phyloP scores from a whole-genome alignment of 352 stramenopile genomes.

The Achlya hypogyna region DNA sequence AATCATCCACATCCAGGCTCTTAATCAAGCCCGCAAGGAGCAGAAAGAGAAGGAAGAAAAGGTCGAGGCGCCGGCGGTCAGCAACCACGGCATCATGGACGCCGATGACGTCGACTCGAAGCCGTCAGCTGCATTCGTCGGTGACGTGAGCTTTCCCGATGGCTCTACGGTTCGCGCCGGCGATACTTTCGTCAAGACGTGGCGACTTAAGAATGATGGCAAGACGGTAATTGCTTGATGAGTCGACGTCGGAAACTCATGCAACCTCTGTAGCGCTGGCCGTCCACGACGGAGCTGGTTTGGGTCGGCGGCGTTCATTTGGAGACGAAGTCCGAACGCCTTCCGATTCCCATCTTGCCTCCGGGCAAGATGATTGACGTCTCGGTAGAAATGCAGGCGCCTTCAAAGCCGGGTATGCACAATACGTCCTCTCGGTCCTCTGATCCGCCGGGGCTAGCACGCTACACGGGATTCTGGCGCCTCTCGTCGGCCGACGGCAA shows the following conservation, averaged over 20 bases:
- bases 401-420: conserved; percentile 32
- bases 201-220: conserved; percentile 78
- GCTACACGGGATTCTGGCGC: conserved; percentile 88
- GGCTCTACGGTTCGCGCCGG: conserved; percentile 64
- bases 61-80: neutral
- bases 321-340: conserved; percentile 48
- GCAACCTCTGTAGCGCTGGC: conserved; percentile 38
- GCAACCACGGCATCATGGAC: conserved; percentile 15
- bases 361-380: conserved; percentile 68
- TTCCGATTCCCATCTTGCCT: conserved; percentile 60
- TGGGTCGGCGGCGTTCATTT: conserved; percentile 72
- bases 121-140: conserved; percentile 57
- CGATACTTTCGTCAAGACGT: conserved; percentile 80
- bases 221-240: conserved; percentile 1
- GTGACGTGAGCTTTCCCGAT: conserved; percentile 80
- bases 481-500: conserved; percentile 70
- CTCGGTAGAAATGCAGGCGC: conserved; percentile 64
- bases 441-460: conserved; percentile 9
- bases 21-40: conserved; percentile 13
- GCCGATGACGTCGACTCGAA: conserved; percentile 14
- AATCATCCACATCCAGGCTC: conserved; percentile 8
- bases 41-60: conserved; percentile 4
- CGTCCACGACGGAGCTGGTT: conserved; percentile 50
- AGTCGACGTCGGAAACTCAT: neutral
- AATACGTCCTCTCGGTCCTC: neutral